Evolutionary conservation across 176 grass and related monocot species (phyloP), one percentile per base, ranked within the genome.

Genomic region (Eragrostis nindensis): DNA sequence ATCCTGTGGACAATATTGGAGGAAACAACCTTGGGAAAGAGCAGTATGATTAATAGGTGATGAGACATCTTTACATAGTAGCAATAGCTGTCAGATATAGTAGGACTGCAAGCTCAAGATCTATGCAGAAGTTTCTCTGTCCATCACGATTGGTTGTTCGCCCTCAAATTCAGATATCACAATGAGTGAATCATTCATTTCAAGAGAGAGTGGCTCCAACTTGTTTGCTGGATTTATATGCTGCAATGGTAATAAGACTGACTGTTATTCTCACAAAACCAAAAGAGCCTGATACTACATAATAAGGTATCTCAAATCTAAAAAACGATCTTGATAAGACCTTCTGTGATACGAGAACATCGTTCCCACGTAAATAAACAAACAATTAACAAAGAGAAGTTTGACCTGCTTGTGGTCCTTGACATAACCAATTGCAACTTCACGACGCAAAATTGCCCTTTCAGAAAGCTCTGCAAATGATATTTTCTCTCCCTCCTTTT

Each of bases 151-250:
- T 60, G 81, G 89, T 17, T 90, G 85, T 89, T 93, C 86, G 46
- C 96, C 88, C 86, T 99, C 90, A 62, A 95, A 84, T 86, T 99
- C 92, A 9, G 96, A 89, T 78, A 99, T 91, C 46, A 99, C 90
- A 56, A 99, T 99, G 46, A 93, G 96, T 0, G 86, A 91, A 84
- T 99, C 96, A 65, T 71, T 90, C 88, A 87, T 88, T 87, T 89
- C 92, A 81, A 99, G 76, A 70, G 63, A 82, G 7, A 99, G 88
- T 36, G 86, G 86, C 66, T 95, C 92, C 70, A 46, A 79, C 62
- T 99, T 99, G 75, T 95, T 90, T 62, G 22, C 80, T 79, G 90
- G 96, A 87, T 99, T 99, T 84, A 95, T 87, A 77, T 91, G 82
- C 96, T 99, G 85, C 41, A 46, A 95, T 71, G 11, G 55, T 32